Base-by-base conservation (phyloP, 116 monocot species). In the Iris pallida region DNA sequence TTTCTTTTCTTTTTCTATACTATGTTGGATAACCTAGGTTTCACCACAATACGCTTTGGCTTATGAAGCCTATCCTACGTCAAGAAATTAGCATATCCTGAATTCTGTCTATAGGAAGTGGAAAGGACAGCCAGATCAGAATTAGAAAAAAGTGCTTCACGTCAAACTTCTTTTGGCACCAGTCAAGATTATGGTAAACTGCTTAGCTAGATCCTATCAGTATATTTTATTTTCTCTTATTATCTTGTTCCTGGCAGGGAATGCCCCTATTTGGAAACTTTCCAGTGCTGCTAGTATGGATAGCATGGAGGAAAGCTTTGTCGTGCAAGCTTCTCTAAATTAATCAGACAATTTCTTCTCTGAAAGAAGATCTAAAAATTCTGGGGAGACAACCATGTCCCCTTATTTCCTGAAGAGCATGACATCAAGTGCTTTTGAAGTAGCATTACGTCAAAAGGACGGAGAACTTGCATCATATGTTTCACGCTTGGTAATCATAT, bases 361-460 rank as follows among this genome's bases (percentile, higher is more conserved):
- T 11, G 90, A 92, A 64, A 90, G 90, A 64, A 87, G n/a, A n/a
- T n/a, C n/a, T n/a, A n/a, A 85, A 77, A 70, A 57, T 69, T 72
- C 83, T 78, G 75, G 80, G 4, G 97, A 97, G 54, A 54, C 66
- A 60, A 80, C 61, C n/a, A 69, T 90, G n/a, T 84, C 89, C 4
- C 81, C 85, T 51, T 92, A 92, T 76, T 97, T 79, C 71, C 65
- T 93, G 46, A 92, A 90, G 73, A 97, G 87, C 80, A 86, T 97
- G 97, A 97, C 97, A 7, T 90, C 93, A 53, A 93, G 84, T 78
- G 75, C 90, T 55, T 97, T 90, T 80, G 97, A 97, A 78, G 90
- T 85, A 16, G 78, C 87, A 51, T 90, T 97, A 65, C 87, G 97
- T 30, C 93, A 97, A 47, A 97, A 93, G 69, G 97, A 97, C 73